Evolutionary conservation across 352 stramenopile species (phyloP), one percentile per base, ranked within the genome.

Genomic region (Phytophthora cactorum): DNA sequence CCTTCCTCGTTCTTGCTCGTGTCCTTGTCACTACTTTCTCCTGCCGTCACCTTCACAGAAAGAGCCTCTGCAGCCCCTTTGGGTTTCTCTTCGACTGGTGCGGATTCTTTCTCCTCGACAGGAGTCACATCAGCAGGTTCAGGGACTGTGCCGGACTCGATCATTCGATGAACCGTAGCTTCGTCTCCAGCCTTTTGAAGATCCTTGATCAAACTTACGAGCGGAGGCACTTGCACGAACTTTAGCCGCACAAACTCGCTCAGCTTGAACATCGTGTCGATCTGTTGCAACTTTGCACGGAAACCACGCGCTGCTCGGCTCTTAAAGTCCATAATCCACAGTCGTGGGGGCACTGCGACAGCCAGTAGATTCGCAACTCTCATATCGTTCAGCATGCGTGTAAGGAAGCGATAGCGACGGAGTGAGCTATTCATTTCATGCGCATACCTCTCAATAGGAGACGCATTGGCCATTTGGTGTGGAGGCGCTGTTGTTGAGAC

Each of bases 231-330:
- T 27, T 77, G 68, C n/a, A 66, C 56, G n/a, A 81, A 72, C 32
- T 71, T 79, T 28, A 39, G 66, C 50, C n/a, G 71, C 52, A 88
- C 75, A 63, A 88, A 81, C 15, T 71, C 38, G 11, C 63, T 58
- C 12, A 90, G n/a, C 31, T 63, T 69, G 17, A 74, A 85, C 79
- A 95, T 86, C 5, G 78, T 78, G 27, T 95, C 88, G 22, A 94
- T 85, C 57, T 94, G 86, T 49, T 89, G 74, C 17, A 95, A 54
- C 43, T 82, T 88, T 15, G 53, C 43, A 10, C 61, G 68, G 1
- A 81, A 76, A 0, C 79, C 74, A 31, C 86, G 85, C 55, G 88
- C 75, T 29, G 52, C 59, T 70, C 77, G 64, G n/a, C 55, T 58
- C 38, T 70, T 49, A 38, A 68, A 67, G 39, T 77, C 69, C 14